These are phyloP conservation scores for Panaeolus papilionaceus DNA, from an alignment of 768 basidiomycete species.

Conservation along the genomic window DNA sequence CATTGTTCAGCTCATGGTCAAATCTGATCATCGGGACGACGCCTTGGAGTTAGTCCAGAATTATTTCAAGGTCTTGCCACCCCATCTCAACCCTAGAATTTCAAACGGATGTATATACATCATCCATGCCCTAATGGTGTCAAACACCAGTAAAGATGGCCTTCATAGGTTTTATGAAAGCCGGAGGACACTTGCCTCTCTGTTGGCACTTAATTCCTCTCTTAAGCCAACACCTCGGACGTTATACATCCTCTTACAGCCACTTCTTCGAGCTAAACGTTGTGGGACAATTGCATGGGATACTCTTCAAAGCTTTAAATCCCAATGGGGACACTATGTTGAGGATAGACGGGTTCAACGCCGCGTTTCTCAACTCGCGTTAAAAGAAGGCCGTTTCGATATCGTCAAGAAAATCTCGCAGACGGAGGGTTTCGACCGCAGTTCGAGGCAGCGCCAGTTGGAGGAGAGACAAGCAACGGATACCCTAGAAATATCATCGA, in stretches of 20 bases:
- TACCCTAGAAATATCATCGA: conserved; percentile 19
- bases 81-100: conserved; percentile 39
- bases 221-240: conserved; percentile 66
- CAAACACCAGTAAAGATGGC: conserved; percentile 39
- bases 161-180: conserved; percentile 50
- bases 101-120: conserved; percentile 52
- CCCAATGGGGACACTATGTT: conserved; percentile 60
- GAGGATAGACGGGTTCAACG: conserved; percentile 66
- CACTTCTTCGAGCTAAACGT: conserved; percentile 52
- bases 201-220: conserved; percentile 52
- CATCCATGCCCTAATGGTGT: conserved; percentile 57
- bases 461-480: conserved; percentile 27
- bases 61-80: conserved; percentile 59
- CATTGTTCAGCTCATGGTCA: conserved; percentile 54
- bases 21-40: conserved; percentile 38
- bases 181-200: conserved; percentile 48
- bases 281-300: conserved; percentile 61
- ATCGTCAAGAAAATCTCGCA: conserved; percentile 40
- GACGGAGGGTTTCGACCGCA: conserved; percentile 17
- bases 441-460: conserved; percentile 20
- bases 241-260: conserved; percentile 60
- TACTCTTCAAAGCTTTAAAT: conserved; percentile 50
- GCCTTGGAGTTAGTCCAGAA: conserved; percentile 53
- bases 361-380: conserved; percentile 61
- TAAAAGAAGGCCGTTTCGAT: conserved; percentile 69